Base-by-base conservation (phyloP, 169 alveolate genomes). In the Plasmodium gaboni region DNA sequence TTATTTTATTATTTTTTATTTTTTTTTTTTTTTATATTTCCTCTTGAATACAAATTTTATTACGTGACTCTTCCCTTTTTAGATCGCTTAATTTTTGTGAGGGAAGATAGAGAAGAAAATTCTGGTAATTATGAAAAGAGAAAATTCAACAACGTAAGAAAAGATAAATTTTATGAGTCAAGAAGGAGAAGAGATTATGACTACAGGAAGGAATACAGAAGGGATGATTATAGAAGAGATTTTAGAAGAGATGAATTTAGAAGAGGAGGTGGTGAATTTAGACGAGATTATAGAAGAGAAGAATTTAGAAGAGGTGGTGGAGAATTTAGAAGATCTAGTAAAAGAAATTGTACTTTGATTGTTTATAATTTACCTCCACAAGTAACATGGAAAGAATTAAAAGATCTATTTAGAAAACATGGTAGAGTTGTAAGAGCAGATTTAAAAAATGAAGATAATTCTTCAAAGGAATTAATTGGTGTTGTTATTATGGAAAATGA, bases 51-150 rank as follows among this genome's bases (percentile, higher is more conserved):
- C 44, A 32, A 32, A 32, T 32, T 32, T 32, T 32, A 32, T 32
- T 32, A 1, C 8, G 1, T 1, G 2, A 12, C 22, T 2, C 26
- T n/a, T n/a, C 3, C 67, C 15, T 10, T 22, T 9, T n/a, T 85
- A 78, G 97, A 95, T 88, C 97, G 97, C 19, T 95, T 92, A 46
- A 95, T 95, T 12, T 95, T 95, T 64, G 97, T 95, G 12, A 89
- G 97, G 42, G 97, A 95, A 72, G 97, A 95, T 55, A 89, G 97
- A 64, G 97, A 95, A 59, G 93, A 83, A 13, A 63, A 85, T 38
- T 59, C 88, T 9, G 91, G 87, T 8, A 71, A 73, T 24, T 80
- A 42, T 15, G 72, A 69, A 28, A 69, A 80, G 55, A 22, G 78
- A 10, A 48, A 78, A 44, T 69, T 70, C 59, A 80, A 46, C 64